A percentile compares a stretch with the other conserved stretches of the same genome.
Conservation (phyloP, 495 filamentous ascomycete species). For the Xylaria acuta region DNA sequence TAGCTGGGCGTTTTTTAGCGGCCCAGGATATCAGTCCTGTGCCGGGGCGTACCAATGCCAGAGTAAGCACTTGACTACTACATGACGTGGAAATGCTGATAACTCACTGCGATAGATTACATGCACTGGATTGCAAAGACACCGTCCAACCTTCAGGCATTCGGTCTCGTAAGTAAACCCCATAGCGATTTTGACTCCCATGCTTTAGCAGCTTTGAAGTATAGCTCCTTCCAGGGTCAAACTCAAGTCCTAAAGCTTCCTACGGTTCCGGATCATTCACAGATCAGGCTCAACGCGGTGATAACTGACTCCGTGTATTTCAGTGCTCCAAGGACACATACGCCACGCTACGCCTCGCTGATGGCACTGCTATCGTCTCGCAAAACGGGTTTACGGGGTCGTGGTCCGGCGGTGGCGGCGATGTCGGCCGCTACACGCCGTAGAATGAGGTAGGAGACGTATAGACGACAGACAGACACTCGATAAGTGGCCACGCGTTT, state of each 20-base stretch:
- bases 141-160: conserved; percentile 44
- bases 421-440: conserved; percentile 55
- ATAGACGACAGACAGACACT: not conserved
- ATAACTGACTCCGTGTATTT: not conserved
- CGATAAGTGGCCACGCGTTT: not conserved
- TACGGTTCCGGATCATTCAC: not conserved
- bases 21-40: conserved; percentile 43
- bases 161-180: conserved; percentile 36
- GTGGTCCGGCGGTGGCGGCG: conserved; percentile 56
- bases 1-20: conserved; percentile 74
- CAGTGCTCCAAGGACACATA: conserved; percentile 43
- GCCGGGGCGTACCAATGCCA: conserved; percentile 43
- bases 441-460: conserved; percentile 10
- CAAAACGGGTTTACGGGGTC: conserved; percentile 54
- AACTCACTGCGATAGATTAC: conserved; percentile 29
- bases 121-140: conserved; percentile 47
- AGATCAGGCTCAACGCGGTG: not conserved
- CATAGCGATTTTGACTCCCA: too few species aligned
- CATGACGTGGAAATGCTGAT: not conserved
- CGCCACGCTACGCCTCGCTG: conserved; percentile 35
- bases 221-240: not conserved
- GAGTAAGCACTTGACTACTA: conserved; percentile 23
- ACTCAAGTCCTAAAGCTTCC: not conserved
- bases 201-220: not conserved
- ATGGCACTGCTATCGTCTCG: conserved; percentile 43